Evolutionary conservation across 306 rosid genomes (phyloP).

Genomic region (Sicyos baderoa): DNA sequence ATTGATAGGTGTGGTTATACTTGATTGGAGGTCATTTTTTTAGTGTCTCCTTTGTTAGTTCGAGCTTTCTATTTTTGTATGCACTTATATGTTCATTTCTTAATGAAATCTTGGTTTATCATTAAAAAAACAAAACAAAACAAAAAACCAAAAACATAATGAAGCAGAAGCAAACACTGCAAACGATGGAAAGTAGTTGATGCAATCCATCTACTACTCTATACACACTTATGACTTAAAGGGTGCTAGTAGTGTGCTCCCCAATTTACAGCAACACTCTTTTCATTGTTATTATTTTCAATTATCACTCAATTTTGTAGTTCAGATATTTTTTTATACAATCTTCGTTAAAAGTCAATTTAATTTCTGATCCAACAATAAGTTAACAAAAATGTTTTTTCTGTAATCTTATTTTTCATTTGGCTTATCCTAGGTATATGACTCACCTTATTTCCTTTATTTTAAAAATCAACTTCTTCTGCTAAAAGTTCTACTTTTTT

Average conservation of each 20-base stretch:
- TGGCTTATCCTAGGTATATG: background rate
- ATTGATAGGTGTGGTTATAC: no score
- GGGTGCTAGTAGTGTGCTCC: constrained; percentile 2
- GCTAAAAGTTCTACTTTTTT: background rate
- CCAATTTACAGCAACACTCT: background rate
- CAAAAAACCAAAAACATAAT: no score
- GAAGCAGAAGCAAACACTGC: background rate
- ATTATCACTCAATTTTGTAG: background rate
- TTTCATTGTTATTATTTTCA: background rate
- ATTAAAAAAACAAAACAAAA: no score
- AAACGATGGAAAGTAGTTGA: background rate
- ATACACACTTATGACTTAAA: background rate
- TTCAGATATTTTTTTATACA: background rate
- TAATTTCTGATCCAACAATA: background rate
- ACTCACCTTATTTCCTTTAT: background rate
- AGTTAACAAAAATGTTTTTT: background rate
- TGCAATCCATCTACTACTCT: background rate
- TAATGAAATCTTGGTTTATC: no score
- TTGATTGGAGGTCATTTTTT: no score
- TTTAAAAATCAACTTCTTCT: background rate
- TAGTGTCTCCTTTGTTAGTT: no score
- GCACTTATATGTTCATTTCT: no score
- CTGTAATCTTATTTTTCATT: background rate
- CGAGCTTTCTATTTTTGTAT: no score
- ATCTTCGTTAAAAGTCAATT: background rate